Evolutionary conservation across 2,329 filamentous ascomycete genomes (phyloP), one percentile per base, ranked within the genome.

Genomic region (Mycosphaerelloides madeirae): DNA sequence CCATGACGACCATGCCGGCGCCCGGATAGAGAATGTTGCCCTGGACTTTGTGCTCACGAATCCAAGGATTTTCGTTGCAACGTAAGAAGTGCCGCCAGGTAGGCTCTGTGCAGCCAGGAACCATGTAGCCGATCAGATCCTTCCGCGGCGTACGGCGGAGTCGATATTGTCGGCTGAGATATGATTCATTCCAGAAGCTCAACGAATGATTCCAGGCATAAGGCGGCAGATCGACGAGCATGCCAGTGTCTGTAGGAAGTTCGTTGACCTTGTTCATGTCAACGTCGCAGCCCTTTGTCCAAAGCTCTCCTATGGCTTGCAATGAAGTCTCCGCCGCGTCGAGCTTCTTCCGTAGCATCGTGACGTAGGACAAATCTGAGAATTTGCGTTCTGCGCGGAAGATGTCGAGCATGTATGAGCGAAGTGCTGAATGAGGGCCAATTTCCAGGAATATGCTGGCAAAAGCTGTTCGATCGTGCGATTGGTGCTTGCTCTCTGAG

Each of bases 51-150:
- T 61, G 58, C 16, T 58, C 57, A 12, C 16, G 13, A 2, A 61
- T 37, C 60, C 59, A 58, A 3, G 56, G 52, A 20, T 51, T 34
- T 33, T 61, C 57, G 3, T 31, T 29, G 6, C 50, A 13, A 9
- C 50, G 41, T 12, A 62, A 29, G 29, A 50, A 45, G 37, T 56
- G 54, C 44, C 44, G 55, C 32, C 37, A 46, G 8, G 16, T 36
- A 4, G 32, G 29, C 13, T 41, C 43, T 18, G 31, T 37, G 36
- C n/a, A 9, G 20, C 16, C 31, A 15, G 7, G 7, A 15, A 14
- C 31, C 7, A 15, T 12, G 6, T 8, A 6, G 16, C 31, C 31
- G 16, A 33, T 12, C 7, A 33, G 16, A 15, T 33, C 31, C 7
- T 33, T 33, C n/a, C 31, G 7, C n/a, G 31, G 7, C n/a, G 7